Evolutionary conservation across 2,329 filamentous ascomycete genomes (phyloP).

Genomic region (Metarhizium anisopliae): DNA sequence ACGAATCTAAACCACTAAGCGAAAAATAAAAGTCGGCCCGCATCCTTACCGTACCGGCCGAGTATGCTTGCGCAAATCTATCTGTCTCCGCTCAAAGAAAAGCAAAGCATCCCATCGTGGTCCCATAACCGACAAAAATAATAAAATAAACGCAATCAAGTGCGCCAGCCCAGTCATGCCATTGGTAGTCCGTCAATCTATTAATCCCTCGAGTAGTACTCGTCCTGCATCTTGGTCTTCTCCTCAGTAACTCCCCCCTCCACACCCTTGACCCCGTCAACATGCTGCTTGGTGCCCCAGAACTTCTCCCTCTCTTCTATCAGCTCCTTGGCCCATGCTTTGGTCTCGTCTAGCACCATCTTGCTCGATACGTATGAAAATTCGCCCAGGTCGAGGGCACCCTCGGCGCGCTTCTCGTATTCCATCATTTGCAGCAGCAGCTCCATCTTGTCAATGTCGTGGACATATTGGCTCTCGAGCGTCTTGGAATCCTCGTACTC

Average conservation of each 20-base stretch:
- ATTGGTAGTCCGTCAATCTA: not conserved
- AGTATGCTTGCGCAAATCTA: slow-evolving; percentile 4
- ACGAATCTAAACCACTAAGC: not conserved
- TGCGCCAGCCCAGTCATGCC: not conserved
- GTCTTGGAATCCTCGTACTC: slow-evolving; percentile 90
- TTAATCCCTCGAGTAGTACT: slow-evolving; percentile 34
- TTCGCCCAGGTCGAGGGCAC: slow-evolving; percentile 69
- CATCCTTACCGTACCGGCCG: not conserved
- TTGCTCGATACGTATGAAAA: slow-evolving; percentile 71
- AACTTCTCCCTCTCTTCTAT: slow-evolving; percentile 66
- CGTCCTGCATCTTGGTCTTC: slow-evolving; percentile 33
- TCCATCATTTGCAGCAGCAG: slow-evolving; percentile 91
- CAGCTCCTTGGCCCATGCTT: slow-evolving; percentile 69
- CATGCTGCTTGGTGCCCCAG: slow-evolving; percentile 49
- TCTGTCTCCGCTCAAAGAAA: not conserved
- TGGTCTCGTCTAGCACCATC: slow-evolving; percentile 69
- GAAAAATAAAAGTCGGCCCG: not conserved
- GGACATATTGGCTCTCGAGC: slow-evolving; percentile 78
- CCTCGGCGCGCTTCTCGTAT: slow-evolving; percentile 69
- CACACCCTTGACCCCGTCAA: slow-evolving; percentile 36
- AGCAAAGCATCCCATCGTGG: not conserved
- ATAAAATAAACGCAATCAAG: not conserved
- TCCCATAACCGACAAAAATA: not conserved
- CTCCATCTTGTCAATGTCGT: slow-evolving; percentile 97
- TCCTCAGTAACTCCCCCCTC: slow-evolving; percentile 26